Evolutionary conservation across 768 basidiomycete genomes (phyloP).

Genomic region (Serendipita sp.): DNA sequence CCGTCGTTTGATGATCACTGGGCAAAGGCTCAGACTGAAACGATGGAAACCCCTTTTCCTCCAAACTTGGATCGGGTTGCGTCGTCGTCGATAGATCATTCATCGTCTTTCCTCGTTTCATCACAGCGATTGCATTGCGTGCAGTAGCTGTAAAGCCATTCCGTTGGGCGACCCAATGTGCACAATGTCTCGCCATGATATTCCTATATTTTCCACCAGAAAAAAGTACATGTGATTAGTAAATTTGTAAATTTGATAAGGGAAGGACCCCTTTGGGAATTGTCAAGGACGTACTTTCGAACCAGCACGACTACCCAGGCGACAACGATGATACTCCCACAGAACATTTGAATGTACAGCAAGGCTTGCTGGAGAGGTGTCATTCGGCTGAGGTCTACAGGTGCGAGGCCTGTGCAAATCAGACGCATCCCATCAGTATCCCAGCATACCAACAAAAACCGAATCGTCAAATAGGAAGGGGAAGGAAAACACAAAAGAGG

Average conservation of each 20-base stretch:
- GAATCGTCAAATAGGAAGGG: too few relatives aligned
- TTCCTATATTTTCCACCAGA: too few relatives aligned
- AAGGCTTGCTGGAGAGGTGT: constrained; percentile 23
- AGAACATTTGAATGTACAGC: background rate
- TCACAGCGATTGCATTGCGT: background rate
- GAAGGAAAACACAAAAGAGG: background rate
- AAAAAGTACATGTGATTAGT: too few relatives aligned
- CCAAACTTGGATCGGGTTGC: background rate
- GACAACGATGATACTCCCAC: background rate
- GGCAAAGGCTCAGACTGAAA: background rate
- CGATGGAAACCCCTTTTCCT: background rate
- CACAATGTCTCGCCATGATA: background rate
- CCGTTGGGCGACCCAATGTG: background rate
- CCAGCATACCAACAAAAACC: too few relatives aligned
- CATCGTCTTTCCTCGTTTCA: background rate
- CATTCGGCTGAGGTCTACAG: constrained; percentile 19
- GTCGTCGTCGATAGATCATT: background rate
- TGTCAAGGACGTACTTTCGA: background rate
- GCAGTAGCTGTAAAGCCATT: background rate
- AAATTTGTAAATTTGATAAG: too few relatives aligned
- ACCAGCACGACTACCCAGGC: constrained; percentile 1
- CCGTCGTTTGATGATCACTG: too few relatives aligned
- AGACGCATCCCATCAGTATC: too few relatives aligned
- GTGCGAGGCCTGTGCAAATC: background rate
- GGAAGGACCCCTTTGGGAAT: too few relatives aligned